Conservation (phyloP, 2,329 filamentous ascomycete genomes). For the Trichoderma hamatum region DNA sequence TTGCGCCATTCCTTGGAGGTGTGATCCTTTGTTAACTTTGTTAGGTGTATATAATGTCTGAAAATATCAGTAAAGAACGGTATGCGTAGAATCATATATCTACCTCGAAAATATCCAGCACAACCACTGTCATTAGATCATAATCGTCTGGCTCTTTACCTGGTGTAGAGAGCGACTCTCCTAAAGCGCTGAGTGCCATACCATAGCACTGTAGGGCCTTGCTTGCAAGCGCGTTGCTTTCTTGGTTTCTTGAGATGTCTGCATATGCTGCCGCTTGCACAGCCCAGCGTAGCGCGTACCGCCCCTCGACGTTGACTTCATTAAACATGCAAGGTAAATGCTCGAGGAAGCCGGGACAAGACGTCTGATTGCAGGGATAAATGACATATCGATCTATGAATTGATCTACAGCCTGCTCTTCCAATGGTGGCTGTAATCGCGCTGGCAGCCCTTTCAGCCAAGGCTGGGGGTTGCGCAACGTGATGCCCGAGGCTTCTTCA, state of each 20-base stretch:
- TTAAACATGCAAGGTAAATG: constrained; percentile 44
- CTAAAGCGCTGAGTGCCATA: constrained; percentile 40
- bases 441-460: not conserved
- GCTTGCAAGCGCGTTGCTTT: constrained; percentile 9
- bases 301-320: constrained; percentile 43
- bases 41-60: constrained; percentile 42
- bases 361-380: constrained; percentile 38
- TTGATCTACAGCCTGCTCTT: constrained; percentile 37
- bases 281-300: constrained; percentile 44
- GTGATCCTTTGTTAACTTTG: constrained; percentile 34
- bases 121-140: constrained; percentile 45
- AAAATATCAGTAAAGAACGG: not conserved
- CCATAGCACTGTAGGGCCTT: constrained; percentile 43
- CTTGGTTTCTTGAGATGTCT: constrained; percentile 34
- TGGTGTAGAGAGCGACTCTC: constrained; percentile 37
- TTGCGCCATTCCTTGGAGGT: constrained; percentile 46
- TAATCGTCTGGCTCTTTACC: constrained; percentile 44
- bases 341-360: constrained; percentile 45
- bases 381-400: constrained; percentile 47
- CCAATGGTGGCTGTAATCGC: constrained; percentile 4
- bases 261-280: constrained; percentile 44
- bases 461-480: not conserved
- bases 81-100: not conserved
- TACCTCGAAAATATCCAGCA: constrained; percentile 48
- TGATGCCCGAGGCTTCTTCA: not conserved